These are phyloP conservation scores for Hypsizygus marmoreus DNA, from an alignment of 768 basidiomycete species.

Conservation along the genomic window DNA sequence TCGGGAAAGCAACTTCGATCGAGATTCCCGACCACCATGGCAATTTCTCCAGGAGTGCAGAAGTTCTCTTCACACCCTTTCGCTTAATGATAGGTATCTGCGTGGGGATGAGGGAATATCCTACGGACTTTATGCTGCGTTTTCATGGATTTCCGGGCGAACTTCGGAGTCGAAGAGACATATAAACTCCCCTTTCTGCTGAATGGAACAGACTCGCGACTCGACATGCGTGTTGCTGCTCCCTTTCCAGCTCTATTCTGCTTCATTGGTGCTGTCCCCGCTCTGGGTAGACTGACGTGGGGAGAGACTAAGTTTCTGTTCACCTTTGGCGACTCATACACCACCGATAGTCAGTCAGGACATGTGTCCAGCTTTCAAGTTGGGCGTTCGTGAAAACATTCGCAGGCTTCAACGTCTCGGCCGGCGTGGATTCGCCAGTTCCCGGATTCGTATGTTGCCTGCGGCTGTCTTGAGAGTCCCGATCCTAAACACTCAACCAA, in stretches of 20 bases:
- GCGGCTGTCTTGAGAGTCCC: not conserved
- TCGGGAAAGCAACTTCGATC: conserved; percentile 6
- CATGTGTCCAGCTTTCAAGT: not conserved
- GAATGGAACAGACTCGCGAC: not conserved
- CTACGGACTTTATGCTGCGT: conserved; percentile 10
- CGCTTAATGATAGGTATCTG: not conserved
- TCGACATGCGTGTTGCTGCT: conserved; percentile 8
- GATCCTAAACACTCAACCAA: not conserved
- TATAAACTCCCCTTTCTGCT: not conserved
- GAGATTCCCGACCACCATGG: conserved; percentile 3
- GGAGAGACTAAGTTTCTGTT: conserved; percentile 55
- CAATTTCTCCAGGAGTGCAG: too few relatives aligned
- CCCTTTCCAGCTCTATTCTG: conserved; percentile 5
- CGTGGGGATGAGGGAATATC: conserved; percentile 3
- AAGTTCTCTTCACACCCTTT: not conserved
- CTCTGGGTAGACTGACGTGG: conserved; percentile 45
- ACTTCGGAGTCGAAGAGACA: not conserved
- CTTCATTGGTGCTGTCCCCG: conserved; percentile 1
- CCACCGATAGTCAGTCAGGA: conserved; percentile 39
- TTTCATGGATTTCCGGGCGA: conserved; percentile 7
- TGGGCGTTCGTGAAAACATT: not conserved
- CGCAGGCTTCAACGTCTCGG: conserved; percentile 58
- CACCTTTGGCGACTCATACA: conserved; percentile 67
- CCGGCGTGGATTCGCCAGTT: conserved; percentile 50
- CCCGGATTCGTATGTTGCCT: conserved; percentile 49